These are phyloP conservation scores for Euptelea pleiosperma DNA, from an alignment of 164 flowering plant species.

Conservation along the genomic window DNA sequence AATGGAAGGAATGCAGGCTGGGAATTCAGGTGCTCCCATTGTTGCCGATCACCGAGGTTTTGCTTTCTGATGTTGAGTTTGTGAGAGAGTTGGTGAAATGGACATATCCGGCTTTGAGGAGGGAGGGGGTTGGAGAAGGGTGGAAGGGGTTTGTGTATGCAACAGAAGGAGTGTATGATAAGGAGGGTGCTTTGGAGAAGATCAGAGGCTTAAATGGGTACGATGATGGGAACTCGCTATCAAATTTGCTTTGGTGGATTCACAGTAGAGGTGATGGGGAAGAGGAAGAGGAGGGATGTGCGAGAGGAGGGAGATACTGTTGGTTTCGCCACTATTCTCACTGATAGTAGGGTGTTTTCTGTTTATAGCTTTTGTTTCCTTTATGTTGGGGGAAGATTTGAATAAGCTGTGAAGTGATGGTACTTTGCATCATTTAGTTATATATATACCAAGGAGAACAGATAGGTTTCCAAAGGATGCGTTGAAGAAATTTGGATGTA, in stretches of 20 bases:
- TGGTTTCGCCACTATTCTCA: no score
- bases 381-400: no score
- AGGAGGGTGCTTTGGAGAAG: constrained; percentile 52
- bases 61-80: constrained; percentile 59
- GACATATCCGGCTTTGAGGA: constrained; percentile 62
- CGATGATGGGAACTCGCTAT: constrained; percentile 83
- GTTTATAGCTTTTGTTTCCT: no score
- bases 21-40: constrained; percentile 87
- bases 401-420: no score
- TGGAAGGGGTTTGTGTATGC: constrained; percentile 94
- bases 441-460: no score
- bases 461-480: no score
- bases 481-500: no score
- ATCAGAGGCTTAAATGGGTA: constrained; percentile 48
- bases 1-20: constrained; percentile 74
- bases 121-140: constrained; percentile 82
- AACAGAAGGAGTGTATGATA: constrained; percentile 67
- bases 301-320: no score
- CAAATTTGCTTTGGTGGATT: constrained; percentile 90
- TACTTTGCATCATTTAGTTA: no score
- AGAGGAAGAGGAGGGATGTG: constrained; percentile 16
- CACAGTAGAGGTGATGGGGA: constrained; percentile 45
- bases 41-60: constrained; percentile 63
- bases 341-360: no score
- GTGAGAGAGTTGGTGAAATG: constrained; percentile 61